Conservation (phyloP, 2,329 filamentous ascomycete genomes). For the Talaromyces sp. region DNA sequence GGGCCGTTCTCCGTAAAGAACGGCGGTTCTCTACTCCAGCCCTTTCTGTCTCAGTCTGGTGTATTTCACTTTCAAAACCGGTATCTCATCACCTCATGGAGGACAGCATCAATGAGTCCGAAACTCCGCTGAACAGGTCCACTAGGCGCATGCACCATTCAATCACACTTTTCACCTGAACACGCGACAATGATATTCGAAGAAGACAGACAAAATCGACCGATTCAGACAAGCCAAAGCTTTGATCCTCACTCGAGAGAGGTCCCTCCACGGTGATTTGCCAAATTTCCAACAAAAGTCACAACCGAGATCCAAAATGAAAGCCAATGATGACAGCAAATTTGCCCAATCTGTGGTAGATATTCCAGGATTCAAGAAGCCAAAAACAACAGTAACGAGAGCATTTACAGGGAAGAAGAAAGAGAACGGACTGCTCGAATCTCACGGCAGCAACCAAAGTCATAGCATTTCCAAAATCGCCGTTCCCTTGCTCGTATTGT, state of each 20-base stretch:
- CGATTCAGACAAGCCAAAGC: conserved; percentile 77
- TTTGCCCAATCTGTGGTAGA: conserved; percentile 12
- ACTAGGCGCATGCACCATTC: not conserved
- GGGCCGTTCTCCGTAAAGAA: conserved; percentile 28
- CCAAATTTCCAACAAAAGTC: conserved; percentile 1
- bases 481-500: not conserved
- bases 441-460: not conserved
- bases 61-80: not conserved
- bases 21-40: conserved; percentile 24
- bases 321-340: conserved; percentile 16
- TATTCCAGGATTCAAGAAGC: conserved; percentile 6
- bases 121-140: conserved; percentile 9
- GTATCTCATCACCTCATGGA: not conserved
- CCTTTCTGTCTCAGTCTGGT: conserved; percentile 7
- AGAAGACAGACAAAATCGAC: conserved; percentile 13
- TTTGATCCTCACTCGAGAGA: conserved; percentile 93
- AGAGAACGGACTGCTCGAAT: conserved; percentile 12
- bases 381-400: conserved; percentile 2
- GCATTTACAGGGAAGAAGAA: conserved; percentile 4
- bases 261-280: conserved; percentile 56
- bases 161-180: conserved; percentile 14
- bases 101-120: conserved; percentile 7
- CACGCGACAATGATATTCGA: conserved; percentile 16
- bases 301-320: conserved; percentile 1
- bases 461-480: not conserved